phyloP scores from a whole-genome alignment of 345 rosid species.

The Corymbia maculata region DNA sequence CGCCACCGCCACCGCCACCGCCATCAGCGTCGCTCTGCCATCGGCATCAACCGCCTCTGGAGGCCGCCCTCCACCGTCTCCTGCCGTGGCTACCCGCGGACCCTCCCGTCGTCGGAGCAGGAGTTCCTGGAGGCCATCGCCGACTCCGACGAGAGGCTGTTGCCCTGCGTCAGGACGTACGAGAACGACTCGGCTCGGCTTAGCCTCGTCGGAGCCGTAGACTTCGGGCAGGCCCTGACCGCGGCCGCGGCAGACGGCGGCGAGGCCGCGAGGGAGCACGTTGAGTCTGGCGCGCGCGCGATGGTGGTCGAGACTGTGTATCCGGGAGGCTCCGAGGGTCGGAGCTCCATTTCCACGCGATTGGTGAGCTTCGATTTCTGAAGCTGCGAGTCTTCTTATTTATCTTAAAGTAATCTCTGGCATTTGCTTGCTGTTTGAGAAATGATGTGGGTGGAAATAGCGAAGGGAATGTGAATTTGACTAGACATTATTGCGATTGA shows the following conservation, averaged over 20 bases:
- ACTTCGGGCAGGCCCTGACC: conserved; percentile 67
- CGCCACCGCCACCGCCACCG: neutral
- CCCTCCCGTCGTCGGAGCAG: conserved; percentile 28
- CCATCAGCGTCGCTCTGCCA: neutral
- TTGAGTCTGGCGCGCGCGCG: conserved; percentile 39
- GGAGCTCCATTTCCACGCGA: conserved; percentile 64
- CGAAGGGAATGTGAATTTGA: neutral
- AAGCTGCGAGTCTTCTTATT: neutral
- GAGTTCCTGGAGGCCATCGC: conserved; percentile 59
- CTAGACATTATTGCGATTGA: neutral
- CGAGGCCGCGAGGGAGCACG: conserved; percentile 63
- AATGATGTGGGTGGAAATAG: neutral
- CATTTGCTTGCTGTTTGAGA: neutral
- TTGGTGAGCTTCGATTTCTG: conserved; percentile 34
- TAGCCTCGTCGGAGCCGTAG: conserved; percentile 67
- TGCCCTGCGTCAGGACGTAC: conserved; percentile 77
- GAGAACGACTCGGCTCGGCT: conserved; percentile 67
- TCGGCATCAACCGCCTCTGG: neutral
- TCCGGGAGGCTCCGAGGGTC: conserved; percentile 44
- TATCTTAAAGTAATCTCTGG: neutral
- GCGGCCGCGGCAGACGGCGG: conserved; percentile 98
- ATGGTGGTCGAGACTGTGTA: conserved; percentile 90
- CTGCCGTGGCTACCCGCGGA: conserved; percentile 13
- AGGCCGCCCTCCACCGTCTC: conserved; percentile 5
- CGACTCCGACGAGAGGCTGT: conserved; percentile 31